phyloP scores from a whole-genome alignment of 192 early-diverging fungal species.

The Pilaira anomala region DNA sequence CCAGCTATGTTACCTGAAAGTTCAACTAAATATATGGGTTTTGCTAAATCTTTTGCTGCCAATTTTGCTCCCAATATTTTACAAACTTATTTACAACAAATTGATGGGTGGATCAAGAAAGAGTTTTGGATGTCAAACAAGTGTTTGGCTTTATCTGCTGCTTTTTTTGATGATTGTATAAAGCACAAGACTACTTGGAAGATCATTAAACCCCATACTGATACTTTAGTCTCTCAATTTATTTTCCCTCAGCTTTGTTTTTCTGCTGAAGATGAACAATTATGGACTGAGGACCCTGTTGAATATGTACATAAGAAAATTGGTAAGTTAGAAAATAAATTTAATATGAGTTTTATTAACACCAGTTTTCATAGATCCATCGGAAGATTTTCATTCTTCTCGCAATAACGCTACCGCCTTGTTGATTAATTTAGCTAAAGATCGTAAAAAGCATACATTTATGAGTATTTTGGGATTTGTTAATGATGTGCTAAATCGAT shows the following conservation, averaged over 20 bases:
- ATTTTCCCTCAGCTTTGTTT: conserved; percentile 94
- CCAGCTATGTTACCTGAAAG: conserved; percentile 56
- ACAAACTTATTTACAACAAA: conserved; percentile 75
- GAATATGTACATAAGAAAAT: conserved; percentile 85
- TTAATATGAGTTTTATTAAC: neutral
- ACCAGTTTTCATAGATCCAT: conserved; percentile 45
- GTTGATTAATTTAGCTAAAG: conserved; percentile 71
- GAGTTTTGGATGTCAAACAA: conserved; percentile 71
- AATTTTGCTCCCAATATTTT: conserved; percentile 92
- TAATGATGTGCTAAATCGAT: conserved; percentile 67
- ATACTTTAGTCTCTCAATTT: conserved; percentile 75
- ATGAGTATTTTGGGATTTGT: conserved; percentile 73
- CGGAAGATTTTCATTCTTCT: conserved; percentile 85
- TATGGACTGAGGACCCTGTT: conserved; percentile 90
- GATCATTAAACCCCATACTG: conserved; percentile 82
- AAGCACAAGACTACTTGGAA: conserved; percentile 90
- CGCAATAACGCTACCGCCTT: conserved; percentile 67
- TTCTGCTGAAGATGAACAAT: conserved; percentile 72
- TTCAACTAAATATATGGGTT: conserved; percentile 48
- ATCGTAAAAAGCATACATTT: conserved; percentile 77
- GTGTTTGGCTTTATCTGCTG: conserved; percentile 64
- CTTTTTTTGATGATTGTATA: conserved; percentile 79
- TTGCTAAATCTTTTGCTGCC: conserved; percentile 78
- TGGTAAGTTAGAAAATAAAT: conserved; percentile 30
- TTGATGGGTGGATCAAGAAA: conserved; percentile 72